These are phyloP conservation scores for Prototheca stagnorum DNA, from an alignment of 163 green algal species.

Conservation along the genomic window DNA sequence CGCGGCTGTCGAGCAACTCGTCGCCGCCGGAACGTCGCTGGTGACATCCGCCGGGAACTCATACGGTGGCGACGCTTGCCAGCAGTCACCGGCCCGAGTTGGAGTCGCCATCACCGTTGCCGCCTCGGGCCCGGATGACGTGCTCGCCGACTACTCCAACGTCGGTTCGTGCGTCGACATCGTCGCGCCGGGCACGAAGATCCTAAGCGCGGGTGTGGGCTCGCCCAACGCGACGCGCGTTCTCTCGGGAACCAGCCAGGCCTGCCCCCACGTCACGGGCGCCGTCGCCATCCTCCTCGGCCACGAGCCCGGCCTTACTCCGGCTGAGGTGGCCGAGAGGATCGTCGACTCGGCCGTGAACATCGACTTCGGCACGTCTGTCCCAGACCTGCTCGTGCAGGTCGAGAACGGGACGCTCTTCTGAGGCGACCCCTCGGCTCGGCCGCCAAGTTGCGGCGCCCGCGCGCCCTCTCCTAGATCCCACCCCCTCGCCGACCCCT, in stretches of 20 bases:
- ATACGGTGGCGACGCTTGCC: conserved; percentile 38
- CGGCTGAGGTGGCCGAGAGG: too few species aligned
- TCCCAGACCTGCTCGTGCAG: too few species aligned
- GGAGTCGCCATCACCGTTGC: conserved; percentile 24
- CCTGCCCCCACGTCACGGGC: conserved; percentile 40
- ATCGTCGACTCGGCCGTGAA: too few species aligned
- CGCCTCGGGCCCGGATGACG: conserved; percentile 16
- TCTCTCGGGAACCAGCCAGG: conserved; percentile 22
- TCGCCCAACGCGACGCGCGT: conserved; percentile 17
- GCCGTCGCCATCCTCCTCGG: conserved; percentile 43
- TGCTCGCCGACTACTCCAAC: conserved; percentile 12
- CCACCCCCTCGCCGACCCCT: too few species aligned
- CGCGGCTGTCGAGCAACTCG: conserved; percentile 20
- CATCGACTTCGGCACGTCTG: too few species aligned
- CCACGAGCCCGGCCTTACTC: conserved; percentile 11
- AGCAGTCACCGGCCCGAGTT: conserved; percentile 29
- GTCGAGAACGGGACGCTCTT: too few species aligned
- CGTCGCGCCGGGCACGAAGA: conserved; percentile 7
- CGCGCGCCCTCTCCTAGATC: too few species aligned
- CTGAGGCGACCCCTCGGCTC: too few species aligned
- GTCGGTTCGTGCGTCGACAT: conserved; percentile 10
- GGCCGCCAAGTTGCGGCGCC: too few species aligned
- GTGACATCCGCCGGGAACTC: conserved; percentile 29
- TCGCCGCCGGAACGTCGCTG: conserved; percentile 10
- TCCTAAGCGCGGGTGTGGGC: conserved; percentile 3